Conservation (phyloP, 2,329 filamentous ascomycete species). For the Diaporthe citri region DNA sequence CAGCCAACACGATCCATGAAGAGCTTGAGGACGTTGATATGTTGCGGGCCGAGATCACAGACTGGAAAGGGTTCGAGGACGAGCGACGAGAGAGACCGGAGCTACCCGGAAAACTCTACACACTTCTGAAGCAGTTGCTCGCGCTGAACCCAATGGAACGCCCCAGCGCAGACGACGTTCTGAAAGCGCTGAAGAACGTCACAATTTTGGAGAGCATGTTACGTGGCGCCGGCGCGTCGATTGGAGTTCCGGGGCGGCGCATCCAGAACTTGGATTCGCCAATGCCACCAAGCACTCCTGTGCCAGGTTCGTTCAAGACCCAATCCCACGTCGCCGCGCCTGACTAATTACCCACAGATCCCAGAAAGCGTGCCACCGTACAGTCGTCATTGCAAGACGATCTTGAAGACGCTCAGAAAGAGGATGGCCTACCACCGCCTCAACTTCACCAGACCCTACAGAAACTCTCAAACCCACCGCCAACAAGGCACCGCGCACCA, state of each 20-base stretch:
- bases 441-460: slow-evolving; percentile 48
- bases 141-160: slow-evolving; percentile 81
- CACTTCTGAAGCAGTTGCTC: slow-evolving; percentile 83
- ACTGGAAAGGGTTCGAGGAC: slow-evolving; percentile 89
- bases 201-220: slow-evolving; percentile 60
- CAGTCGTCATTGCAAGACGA: slow-evolving; percentile 50
- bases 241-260: slow-evolving; percentile 58
- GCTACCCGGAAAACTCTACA: slow-evolving; percentile 87
- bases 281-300: slow-evolving; percentile 61
- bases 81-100: slow-evolving; percentile 82
- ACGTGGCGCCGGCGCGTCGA: slow-evolving; percentile 50
- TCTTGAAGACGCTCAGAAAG: slow-evolving; percentile 43
- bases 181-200: slow-evolving; percentile 81
- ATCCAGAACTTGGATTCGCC: slow-evolving; percentile 70
- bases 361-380: slow-evolving; percentile 49
- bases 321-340: not conserved
- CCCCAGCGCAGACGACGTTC: slow-evolving; percentile 87
- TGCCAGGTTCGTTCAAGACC: slow-evolving; percentile 53
- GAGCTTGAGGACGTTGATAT: slow-evolving; percentile 92
- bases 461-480: slow-evolving; percentile 48
- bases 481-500: slow-evolving; percentile 47
- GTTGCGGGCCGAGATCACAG: slow-evolving; percentile 85
- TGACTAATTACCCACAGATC: slow-evolving; percentile 45
- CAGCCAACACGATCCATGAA: slow-evolving; percentile 87
- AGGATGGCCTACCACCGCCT: slow-evolving; percentile 46